Evolutionary conservation across 495 filamentous ascomycete genomes (phyloP), one percentile per base, ranked within the genome.

Genomic region (Oidiodendron maius): DNA sequence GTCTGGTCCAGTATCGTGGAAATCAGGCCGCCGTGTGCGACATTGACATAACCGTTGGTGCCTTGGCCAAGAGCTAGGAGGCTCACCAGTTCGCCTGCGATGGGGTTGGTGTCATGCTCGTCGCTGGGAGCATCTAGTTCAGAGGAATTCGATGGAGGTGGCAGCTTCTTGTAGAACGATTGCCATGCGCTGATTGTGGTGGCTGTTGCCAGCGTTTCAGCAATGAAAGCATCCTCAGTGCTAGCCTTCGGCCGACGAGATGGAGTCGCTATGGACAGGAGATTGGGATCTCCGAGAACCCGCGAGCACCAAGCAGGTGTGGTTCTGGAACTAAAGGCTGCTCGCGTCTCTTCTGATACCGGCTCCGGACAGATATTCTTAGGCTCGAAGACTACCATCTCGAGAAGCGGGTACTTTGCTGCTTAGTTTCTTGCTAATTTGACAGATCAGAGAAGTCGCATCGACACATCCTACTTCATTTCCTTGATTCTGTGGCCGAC

Each of bases 111-210:
- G 57, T 10, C 45, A 41, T 9, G 51, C 51, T 37, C 3, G 48
- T 44, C 3, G n/a, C n/a, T n/a, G n/a, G n/a, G n/a, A n/a, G n/a
- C n/a, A n/a, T n/a, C n/a, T n/a, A n/a, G n/a, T n/a, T n/a, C n/a
- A n/a, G n/a, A n/a, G 34, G 3, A n/a, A n/a, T 4, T 12, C 3
- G 44, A 22, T 11, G 38, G 34, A 20, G 46, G 13, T 22, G 6
- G 18, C 3, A 68, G 64, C 9, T 50, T 57, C 41, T 58, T 52
- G 46, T 73, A 66, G 57, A 80, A 65, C 35, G 64, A 66, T 44
- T 81, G 48, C 57, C 72, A 80, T 2, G 63, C 64, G 0, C 65
- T 32, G 36, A 87, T 71, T 4, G 79, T 81, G 3, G 64, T 59
- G 1, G 67, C 49, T 8, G 70, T 67, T 50, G 78, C 75, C 26